These are phyloP conservation scores for Persicaria maculosa DNA, from an alignment of 148 eudicot species.

Conservation along the genomic window DNA sequence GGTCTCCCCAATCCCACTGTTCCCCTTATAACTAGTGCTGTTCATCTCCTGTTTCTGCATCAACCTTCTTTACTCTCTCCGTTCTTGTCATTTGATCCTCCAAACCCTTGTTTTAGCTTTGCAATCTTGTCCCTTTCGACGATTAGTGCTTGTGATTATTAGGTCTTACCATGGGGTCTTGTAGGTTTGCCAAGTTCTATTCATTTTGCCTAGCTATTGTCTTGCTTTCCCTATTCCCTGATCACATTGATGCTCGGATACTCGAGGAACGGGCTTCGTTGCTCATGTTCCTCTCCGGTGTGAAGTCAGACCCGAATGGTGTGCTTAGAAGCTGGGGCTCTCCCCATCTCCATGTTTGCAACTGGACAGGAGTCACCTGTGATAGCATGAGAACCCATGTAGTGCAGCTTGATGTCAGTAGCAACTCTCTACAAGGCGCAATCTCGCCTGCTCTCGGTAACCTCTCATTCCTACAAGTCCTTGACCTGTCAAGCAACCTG, in stretches of 20 bases:
- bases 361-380: conserved; percentile 66
- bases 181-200: conserved; percentile 23
- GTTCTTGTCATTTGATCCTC: background rate
- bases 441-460: conserved; percentile 57
- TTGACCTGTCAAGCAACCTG: conserved; percentile 53
- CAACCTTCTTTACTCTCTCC: conserved; percentile 8
- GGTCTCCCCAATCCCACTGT: conserved; percentile 5
- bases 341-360: conserved; percentile 43
- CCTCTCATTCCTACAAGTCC: conserved; percentile 38
- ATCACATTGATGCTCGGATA: conserved; percentile 24
- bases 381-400: conserved; percentile 25
- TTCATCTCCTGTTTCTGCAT: conserved; percentile 6
- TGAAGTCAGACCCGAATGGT: conserved; percentile 40
- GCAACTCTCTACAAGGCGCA: conserved; percentile 37
- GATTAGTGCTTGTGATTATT: background rate
- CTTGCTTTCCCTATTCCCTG: conserved; percentile 20
- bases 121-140: no score
- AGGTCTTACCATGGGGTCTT: conserved; percentile 26
- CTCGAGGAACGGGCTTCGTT: conserved; percentile 42
- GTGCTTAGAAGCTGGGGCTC: conserved; percentile 45
- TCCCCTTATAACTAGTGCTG: conserved; percentile 1
- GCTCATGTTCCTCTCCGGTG: conserved; percentile 43
- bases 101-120: no score
- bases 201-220: conserved; percentile 30
- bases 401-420: conserved; percentile 46